A percentile compares a stretch with the other conserved stretches of the same genome.
phyloP scores from a whole-genome alignment of 1,284 basidiomycete genomes.

The Meripilus lineatus region DNA sequence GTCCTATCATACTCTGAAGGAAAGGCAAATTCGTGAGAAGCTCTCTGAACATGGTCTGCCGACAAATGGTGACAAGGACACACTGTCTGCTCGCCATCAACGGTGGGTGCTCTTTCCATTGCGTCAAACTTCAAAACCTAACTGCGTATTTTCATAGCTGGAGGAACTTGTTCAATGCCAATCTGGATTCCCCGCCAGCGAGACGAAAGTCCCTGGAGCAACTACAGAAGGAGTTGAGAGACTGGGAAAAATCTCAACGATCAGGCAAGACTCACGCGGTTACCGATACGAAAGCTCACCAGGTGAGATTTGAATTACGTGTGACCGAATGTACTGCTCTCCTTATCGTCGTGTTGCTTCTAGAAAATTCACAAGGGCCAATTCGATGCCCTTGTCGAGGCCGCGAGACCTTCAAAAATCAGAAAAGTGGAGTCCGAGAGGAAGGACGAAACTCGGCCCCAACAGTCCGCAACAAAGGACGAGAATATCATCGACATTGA shows the following conservation, averaged over 20 bases:
- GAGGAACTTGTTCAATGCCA: constrained; percentile 66
- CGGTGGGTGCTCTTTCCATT: constrained; percentile 35
- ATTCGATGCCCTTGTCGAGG: constrained; percentile 38
- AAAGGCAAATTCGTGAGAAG: constrained; percentile 55
- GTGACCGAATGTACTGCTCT: neutral
- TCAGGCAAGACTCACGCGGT: constrained; percentile 33
- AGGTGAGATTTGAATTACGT: constrained; percentile 32
- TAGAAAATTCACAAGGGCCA: constrained; percentile 42
- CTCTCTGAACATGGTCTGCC: constrained; percentile 48
- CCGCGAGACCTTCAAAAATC: constrained; percentile 31
- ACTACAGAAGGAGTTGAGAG: constrained; percentile 47
- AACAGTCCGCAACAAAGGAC: too few relatives aligned
- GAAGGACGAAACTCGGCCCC: too few relatives aligned
- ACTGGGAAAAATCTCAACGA: constrained; percentile 52
- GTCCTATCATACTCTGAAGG: constrained; percentile 60
- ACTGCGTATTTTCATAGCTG: constrained; percentile 38
- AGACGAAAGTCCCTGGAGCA: constrained; percentile 44
- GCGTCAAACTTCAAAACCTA: neutral
- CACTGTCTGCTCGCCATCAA: constrained; percentile 53
- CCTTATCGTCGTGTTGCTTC: constrained; percentile 3
- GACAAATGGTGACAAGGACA: constrained; percentile 45
- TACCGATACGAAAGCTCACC: constrained; percentile 40
- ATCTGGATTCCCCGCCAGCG: constrained; percentile 50
- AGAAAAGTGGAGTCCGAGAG: too few relatives aligned
- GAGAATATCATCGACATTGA: too few relatives aligned